Conservation (phyloP, 2,329 filamentous ascomycete genomes). For the Fusarium sp. region DNA sequence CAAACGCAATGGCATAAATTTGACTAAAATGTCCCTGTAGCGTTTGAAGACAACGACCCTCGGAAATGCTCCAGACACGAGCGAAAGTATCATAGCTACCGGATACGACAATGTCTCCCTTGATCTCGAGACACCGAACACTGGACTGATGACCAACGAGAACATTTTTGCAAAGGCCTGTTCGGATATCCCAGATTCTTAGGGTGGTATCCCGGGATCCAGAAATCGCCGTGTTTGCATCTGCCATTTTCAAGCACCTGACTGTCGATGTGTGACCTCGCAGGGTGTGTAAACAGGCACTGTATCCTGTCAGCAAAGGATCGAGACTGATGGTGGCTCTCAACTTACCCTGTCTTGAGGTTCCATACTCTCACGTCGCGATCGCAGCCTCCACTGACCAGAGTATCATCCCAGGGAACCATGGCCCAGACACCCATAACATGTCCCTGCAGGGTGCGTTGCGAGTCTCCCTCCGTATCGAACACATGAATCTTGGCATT, state of each 20-base stretch:
- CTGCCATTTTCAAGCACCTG: conserved; percentile 96
- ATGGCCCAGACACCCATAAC: conserved; percentile 99
- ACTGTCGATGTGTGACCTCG: conserved; percentile 97
- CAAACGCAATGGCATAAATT: conserved; percentile 98
- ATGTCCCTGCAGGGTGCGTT: conserved; percentile 91
- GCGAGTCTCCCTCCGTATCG: conserved; percentile 86
- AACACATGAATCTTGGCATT: conserved; percentile 99
- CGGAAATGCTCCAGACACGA: conserved; percentile 96
- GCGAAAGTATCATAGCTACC: conserved; percentile 98
- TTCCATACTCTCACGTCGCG: conserved; percentile 98
- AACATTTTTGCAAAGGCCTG: conserved; percentile 88
- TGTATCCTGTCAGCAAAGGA: conserved; percentile 48
- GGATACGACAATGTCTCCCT: conserved; percentile 96
- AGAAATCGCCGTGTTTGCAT: conserved; percentile 92
- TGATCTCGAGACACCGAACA: conserved; percentile 93
- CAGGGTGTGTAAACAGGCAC: conserved; percentile 80
- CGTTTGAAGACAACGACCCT: conserved; percentile 90
- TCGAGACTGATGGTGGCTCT: neutral
- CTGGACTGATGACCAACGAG: conserved; percentile 95
- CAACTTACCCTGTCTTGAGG: conserved; percentile 83
- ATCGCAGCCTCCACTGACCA: conserved; percentile 97
- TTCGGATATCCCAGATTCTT: conserved; percentile 92
- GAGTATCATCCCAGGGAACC: conserved; percentile 95
- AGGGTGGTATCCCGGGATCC: conserved; percentile 95
- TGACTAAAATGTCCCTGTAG: conserved; percentile 96